Evolutionary conservation across 257 asterid genomes (phyloP), one percentile per base, ranked within the genome.

Genomic region (Solanum commersonii): DNA sequence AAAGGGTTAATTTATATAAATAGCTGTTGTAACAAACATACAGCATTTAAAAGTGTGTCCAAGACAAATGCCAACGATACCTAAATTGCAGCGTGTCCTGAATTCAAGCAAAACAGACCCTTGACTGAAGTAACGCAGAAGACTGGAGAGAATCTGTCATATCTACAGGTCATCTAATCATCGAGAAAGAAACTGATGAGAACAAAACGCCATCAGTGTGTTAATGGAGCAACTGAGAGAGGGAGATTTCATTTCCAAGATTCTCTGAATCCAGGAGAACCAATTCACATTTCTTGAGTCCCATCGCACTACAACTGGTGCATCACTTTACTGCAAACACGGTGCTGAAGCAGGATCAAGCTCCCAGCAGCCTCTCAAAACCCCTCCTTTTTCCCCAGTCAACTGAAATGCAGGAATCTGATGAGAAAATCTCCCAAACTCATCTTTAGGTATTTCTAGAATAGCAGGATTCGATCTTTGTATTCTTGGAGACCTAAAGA

Each of bases 261-360:
- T 46, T 27, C 42, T 49, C 68, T 5, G 60, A 81, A 49, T 18
- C 70, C 86, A 18, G 70, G 68, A 46, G 85, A 82, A 82, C 86
- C 29, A 15, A 49, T 49, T 82, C 85, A 82, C 20, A 27, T 4
- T 27, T 42, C 46, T 79, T 49, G 68, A 49, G 31, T 82, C 42
- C 40, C 86, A 49, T 52, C 44, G 33, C 68, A 46, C 38, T 81
- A 81, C 59, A 27, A 81, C 38, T 81, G 85, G 85, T 2, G 68
- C 85, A 87, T 72, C 88, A 87, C 63, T 84, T 77, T 4, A 59
- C 76, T 23, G 52, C 35, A 33, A 83, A 49, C 10, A 10, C 1
- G 93, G 90, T 42, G 88, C 59, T 44, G 93, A 88, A 34, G 90
- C 90, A 49, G 73, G 83, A 87, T 91, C 89, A 70, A 91, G 89